Conservation (phyloP, 768 basidiomycete species). For the Lactarius hengduanensis region DNA sequence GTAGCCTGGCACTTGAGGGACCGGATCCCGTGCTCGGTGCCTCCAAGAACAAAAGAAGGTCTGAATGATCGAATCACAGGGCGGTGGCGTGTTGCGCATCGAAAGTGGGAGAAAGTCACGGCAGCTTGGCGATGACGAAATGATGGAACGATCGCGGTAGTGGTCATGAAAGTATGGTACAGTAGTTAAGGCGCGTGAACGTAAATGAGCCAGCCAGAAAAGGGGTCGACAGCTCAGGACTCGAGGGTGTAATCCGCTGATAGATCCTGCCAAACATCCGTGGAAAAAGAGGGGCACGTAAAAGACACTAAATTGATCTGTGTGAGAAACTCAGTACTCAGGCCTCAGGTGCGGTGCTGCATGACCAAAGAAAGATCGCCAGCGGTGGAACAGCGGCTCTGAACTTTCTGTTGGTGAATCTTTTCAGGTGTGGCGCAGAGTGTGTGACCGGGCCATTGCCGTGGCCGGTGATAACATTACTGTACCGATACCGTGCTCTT, state of each 20-base stretch:
- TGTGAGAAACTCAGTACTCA: neutral
- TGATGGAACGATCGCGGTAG: neutral
- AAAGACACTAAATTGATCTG: constrained; percentile 15
- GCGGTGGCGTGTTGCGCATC: neutral
- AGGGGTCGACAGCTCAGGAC: neutral
- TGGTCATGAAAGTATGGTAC: constrained; percentile 6
- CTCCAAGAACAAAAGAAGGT: neutral
- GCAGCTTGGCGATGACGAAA: neutral
- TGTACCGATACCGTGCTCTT: neutral
- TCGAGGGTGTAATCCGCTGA: neutral
- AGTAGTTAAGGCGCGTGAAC: neutral
- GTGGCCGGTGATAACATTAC: neutral
- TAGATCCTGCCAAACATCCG: neutral
- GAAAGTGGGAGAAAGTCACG: neutral
- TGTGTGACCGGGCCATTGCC: neutral
- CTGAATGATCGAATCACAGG: constrained; percentile 2
- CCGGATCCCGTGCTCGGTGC: constrained; percentile 2
- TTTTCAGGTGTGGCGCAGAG: neutral
- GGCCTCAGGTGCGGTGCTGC: neutral
- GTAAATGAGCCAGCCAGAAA: constrained; percentile 7
- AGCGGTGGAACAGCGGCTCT: neutral
- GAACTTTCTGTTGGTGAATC: neutral
- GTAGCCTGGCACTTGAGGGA: constrained; percentile 4
- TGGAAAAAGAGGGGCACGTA: constrained; percentile 7
- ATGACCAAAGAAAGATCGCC: constrained; percentile 3